A percentile compares a stretch with the other conserved stretches of the same genome.
These are phyloP conservation scores for Cladobotryum protrusum DNA, from an alignment of 2,329 filamentous ascomycete species.

Conservation along the genomic window DNA sequence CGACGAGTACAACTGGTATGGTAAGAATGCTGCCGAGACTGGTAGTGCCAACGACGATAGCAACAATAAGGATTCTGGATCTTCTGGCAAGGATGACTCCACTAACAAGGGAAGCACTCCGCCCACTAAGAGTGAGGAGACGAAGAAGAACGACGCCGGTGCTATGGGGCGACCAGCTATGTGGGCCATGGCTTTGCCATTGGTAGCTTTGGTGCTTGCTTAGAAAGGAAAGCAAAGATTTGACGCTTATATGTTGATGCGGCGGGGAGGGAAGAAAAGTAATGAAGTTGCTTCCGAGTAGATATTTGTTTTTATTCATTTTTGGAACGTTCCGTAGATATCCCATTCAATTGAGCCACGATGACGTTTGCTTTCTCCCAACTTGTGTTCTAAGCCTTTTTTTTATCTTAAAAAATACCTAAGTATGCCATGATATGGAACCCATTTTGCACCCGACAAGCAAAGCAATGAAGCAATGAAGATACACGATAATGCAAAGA, in stretches of 20 bases:
- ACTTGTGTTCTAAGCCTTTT: too few relatives aligned
- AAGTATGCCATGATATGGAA: too few relatives aligned
- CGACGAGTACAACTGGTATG: conserved; percentile 40
- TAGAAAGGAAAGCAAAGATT: conserved; percentile 15
- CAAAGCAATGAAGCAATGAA: too few relatives aligned
- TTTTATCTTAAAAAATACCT: too few relatives aligned
- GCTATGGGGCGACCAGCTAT: conserved; percentile 24
- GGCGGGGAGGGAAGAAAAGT: conserved; percentile 1
- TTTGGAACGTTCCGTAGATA: neutral
- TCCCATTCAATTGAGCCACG: neutral
- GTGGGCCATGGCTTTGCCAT: conserved; percentile 27
- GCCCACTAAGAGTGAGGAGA: conserved; percentile 7
- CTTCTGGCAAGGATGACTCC: conserved; percentile 13
- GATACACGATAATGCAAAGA: neutral
- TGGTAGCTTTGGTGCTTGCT: conserved; percentile 30
- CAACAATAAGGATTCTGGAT: conserved; percentile 8
- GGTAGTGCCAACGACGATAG: conserved; percentile 19
- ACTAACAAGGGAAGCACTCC: conserved; percentile 2
- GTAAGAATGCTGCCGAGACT: conserved; percentile 35
- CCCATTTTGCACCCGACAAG: too few relatives aligned
- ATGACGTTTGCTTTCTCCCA: neutral
- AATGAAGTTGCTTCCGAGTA: conserved; percentile 13
- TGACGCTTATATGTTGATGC: conserved; percentile 3
- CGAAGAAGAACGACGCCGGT: conserved; percentile 22
- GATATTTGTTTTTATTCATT: conserved; percentile 6